Evolutionary conservation across 192 early-diverging fungal species (phyloP), one percentile per base, ranked within the genome.

Genomic region (Linnemannia zychae): DNA sequence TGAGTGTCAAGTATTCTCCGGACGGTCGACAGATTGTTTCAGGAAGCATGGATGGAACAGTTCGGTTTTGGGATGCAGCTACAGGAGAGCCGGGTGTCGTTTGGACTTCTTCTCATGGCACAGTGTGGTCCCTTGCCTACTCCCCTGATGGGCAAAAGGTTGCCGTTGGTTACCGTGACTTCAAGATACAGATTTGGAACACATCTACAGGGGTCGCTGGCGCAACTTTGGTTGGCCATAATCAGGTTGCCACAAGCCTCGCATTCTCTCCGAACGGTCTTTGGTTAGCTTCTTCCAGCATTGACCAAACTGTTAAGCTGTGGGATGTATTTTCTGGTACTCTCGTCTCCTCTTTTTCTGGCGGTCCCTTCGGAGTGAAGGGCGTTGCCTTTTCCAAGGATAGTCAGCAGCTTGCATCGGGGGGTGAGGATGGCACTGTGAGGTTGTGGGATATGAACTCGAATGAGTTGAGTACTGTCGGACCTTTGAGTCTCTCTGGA

Each of bases 361-460:
- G 63, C 28, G 28, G 47, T 50, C 0, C 24, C 44, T 20, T 3
- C 7, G 7, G 15, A 33, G 47, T 36, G 17, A 20, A 15, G 7
- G 24, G n/a, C 20, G 28, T 50, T n/a, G 44, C 60, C 4, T 68
- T 34, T 49, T 74, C 33, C 9, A 3, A 44, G 17, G 68, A 36
- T 7, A 28, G 63, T 18, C n/a, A 67, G 48, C 38, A 67, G 47
- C 24, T 76, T 12, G 63, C 66, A 24, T 76, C 65, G 20, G 65
- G n/a, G 1, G 38, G 46, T 44, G 40, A 44, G 22, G 75, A 76
- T 46, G 38, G 18, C 2, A 76, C 65, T 16, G 40, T 68, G 44
- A 22, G 66, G 66, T 12, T 68, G 24, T 76, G 65, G 75, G 66
- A 76, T 9, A 28, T 67, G 67, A 38, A 49, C 13, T 18, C 49